These are phyloP conservation scores for Volvox carteri DNA, from an alignment of 163 green algal genomes.

Conservation along the genomic window DNA sequence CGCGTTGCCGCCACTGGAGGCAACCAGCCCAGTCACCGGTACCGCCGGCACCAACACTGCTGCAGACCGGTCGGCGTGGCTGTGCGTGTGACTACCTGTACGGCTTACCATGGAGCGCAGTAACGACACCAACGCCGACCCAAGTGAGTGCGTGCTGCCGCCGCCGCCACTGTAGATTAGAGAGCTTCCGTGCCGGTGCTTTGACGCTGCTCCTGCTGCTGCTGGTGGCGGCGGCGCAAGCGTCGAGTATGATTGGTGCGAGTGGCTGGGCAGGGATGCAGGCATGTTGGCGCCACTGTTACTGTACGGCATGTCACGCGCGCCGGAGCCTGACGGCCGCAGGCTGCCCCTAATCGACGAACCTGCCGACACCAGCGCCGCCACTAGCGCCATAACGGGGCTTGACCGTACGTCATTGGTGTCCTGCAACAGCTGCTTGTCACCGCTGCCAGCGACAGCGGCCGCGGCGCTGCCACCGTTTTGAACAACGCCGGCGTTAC, in stretches of 20 bases:
- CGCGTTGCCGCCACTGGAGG: background rate
- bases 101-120: slow-evolving; percentile 14
- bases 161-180: too few relatives aligned
- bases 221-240: too few relatives aligned
- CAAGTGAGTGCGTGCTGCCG: background rate
- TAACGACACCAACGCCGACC: background rate
- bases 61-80: background rate
- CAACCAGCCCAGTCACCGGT: background rate
- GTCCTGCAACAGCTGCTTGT: background rate
- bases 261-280: background rate
- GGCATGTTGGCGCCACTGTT: background rate
- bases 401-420: background rate
- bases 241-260: background rate
- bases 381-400: background rate
- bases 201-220: too few relatives aligned
- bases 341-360: background rate
- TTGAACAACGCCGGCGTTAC: background rate
- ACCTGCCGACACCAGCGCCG: background rate
- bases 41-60: background rate
- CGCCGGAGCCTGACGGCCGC: slow-evolving; percentile 5
- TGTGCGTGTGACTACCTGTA: background rate
- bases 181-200: too few relatives aligned
- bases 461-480: background rate
- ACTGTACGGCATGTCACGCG: background rate
- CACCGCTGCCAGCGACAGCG: background rate